Base-by-base conservation (phyloP, 1,139 yeast species). In the Chernovozyma aurita region DNA sequence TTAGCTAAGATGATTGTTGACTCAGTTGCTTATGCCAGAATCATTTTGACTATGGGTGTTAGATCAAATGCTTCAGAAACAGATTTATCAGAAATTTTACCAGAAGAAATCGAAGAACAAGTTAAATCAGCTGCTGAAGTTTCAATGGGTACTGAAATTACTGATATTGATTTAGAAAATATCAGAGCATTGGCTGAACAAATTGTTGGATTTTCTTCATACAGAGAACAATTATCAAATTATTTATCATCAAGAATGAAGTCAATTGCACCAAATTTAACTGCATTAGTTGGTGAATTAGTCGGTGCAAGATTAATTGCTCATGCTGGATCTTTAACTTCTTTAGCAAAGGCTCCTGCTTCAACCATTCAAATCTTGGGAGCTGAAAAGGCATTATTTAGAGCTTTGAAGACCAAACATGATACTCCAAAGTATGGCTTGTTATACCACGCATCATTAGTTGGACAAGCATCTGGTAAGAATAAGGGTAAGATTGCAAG, bases 401-500 rank as follows among this genome's bases (percentile, higher is more conserved):
- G 98, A 73, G 98, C 98, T 48, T 78, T 92, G 61, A 92, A 92
- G 76, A 92, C 98, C 49, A 92, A 92, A 72, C 96, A 95, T 61
- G 90, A 92, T 71, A 92, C 98, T 45, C 98, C 98, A 55, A 92
- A 92, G 66, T 92, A 92, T 63, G 98, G 98, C 61, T 77, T 92
- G 61, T 86, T 92, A 57, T 92, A 92, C 73, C 97, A 92, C 71
- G 88, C 97, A 39, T 84, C 96, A 26, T 86, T 92, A 61, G 90
- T 92, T 53, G 97, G 97, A 50, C 87, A 85, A 71, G 99, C 99
- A 39, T 73, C 92, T 45, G 85, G 95, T 58, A 90, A 90, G 75
- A 92, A 94, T 73, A 94, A 92, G 78, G 99, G 98, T 69, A 88
- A 90, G 73, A 87, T 92, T 61, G 97, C 99, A 40, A 84, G 99